A percentile compares a stretch with the other conserved stretches of the same genome.
phyloP scores from a whole-genome alignment of 176 grass and related monocot genomes.

The Eleusine indica region DNA sequence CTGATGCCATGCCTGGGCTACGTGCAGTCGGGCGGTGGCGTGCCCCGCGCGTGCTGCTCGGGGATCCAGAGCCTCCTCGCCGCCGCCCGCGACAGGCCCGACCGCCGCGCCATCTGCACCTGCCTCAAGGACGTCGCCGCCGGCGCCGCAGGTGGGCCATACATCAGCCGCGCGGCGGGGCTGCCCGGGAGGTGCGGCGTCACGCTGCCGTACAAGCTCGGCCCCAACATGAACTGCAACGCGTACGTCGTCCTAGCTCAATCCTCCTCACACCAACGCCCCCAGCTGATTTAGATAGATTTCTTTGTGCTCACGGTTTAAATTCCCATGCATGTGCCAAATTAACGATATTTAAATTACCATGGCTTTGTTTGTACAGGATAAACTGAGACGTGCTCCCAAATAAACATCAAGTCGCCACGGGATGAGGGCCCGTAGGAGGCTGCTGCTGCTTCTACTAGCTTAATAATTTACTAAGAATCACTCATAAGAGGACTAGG shows the following conservation, averaged over 20 bases:
- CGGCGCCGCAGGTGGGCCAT: conserved; percentile 22
- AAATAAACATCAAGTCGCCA: no score
- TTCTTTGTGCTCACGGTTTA: no score
- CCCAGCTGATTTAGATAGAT: no score
- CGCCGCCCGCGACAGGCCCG: background rate
- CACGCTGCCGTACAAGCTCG: conserved; percentile 52
- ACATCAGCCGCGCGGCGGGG: conserved; percentile 41
- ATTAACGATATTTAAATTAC: no score
- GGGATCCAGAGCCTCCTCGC: conserved; percentile 38
- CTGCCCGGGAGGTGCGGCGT: conserved; percentile 50
- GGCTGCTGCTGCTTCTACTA: no score
- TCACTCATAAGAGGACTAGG: no score
- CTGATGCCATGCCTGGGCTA: conserved; percentile 62
- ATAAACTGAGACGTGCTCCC: no score
- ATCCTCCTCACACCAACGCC: no score
- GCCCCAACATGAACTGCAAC: conserved; percentile 52
- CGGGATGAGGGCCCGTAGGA: no score
- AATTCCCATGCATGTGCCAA: no score
- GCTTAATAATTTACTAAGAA: no score
- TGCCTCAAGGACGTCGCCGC: conserved; percentile 58
- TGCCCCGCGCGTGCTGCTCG: conserved; percentile 46
- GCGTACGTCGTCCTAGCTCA: conserved; percentile 23
- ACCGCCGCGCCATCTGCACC: conserved; percentile 52
- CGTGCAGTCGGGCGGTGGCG: conserved; percentile 52
- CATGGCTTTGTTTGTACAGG: no score